A percentile compares a stretch with the other conserved stretches of the same genome.
These are phyloP conservation scores for Marasmius fiardii DNA, from an alignment of 1,284 basidiomycete genomes.

Conservation along the genomic window DNA sequence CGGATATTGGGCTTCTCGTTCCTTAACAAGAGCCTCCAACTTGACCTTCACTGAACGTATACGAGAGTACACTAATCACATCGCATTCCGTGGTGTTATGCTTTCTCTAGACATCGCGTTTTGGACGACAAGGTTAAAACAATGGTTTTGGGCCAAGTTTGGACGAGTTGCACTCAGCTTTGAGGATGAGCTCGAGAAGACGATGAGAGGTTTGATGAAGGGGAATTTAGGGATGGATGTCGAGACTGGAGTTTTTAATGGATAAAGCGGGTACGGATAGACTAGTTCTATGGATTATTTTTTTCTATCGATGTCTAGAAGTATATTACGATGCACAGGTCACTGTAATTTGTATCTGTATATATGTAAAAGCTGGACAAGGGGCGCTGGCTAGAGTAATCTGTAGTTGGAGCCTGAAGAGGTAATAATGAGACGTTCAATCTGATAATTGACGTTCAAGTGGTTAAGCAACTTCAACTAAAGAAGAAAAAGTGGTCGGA, in stretches of 20 bases:
- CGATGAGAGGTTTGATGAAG: conserved; percentile 52
- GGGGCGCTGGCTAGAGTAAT: too few species aligned
- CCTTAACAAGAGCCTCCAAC: conserved; percentile 38
- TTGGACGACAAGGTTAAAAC: conserved; percentile 46
- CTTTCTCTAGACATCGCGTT: conserved; percentile 56
- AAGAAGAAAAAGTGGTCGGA: too few species aligned
- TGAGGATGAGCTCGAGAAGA: too few species aligned
- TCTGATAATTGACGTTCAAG: too few species aligned
- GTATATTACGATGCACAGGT: not conserved
- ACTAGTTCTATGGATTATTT: not conserved
- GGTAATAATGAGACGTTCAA: too few species aligned
- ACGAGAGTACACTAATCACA: conserved; percentile 47
- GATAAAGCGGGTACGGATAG: too few species aligned
- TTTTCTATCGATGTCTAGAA: not conserved
- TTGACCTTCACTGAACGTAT: conserved; percentile 38
- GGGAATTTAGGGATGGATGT: conserved; percentile 59
- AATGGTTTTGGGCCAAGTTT: conserved; percentile 38
- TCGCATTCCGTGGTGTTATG: conserved; percentile 53
- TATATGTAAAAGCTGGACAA: too few species aligned
- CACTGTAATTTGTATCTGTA: too few species aligned
- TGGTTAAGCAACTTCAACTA: too few species aligned
- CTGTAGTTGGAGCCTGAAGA: too few species aligned
- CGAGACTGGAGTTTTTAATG: conserved; percentile 36
- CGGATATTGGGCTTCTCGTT: conserved; percentile 65
- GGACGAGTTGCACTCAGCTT: conserved; percentile 9